These are phyloP conservation scores for Tulasnella sp. DNA, from an alignment of 768 basidiomycete species.

Conservation along the genomic window DNA sequence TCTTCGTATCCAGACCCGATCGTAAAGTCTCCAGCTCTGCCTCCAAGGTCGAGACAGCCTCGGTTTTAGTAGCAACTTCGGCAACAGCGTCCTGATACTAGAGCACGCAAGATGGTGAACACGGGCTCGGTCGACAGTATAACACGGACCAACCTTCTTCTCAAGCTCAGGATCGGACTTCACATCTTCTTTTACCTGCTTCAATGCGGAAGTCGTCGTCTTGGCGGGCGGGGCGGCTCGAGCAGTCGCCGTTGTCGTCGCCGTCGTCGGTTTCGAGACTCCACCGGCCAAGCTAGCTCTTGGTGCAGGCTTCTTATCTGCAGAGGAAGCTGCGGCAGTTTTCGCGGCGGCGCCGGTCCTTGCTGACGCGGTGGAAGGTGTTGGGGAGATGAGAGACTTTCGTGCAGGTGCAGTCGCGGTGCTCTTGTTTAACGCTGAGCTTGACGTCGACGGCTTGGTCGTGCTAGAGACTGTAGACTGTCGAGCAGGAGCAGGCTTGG, in stretches of 20 bases:
- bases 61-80: slow-evolving; percentile 10
- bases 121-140: background rate
- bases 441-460: background rate
- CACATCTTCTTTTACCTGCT: slow-evolving; percentile 6
- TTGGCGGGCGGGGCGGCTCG: too few species aligned
- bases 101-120: background rate
- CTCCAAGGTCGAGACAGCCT: slow-evolving; percentile 1
- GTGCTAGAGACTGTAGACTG: background rate
- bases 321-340: background rate
- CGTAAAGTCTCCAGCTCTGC: slow-evolving; percentile 1
- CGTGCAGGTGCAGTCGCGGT: background rate
- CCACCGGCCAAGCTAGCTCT: background rate
- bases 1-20: background rate
- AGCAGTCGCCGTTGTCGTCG: background rate
- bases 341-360: background rate
- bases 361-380: slow-evolving; percentile 6
- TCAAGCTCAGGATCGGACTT: slow-evolving; percentile 15
- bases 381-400: slow-evolving; percentile 5
- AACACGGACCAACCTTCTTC: slow-evolving; percentile 1
- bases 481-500: background rate
- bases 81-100: slow-evolving; percentile 10
- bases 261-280: background rate
- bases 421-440: background rate
- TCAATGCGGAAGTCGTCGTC: background rate
- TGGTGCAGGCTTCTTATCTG: background rate